Base-by-base conservation (phyloP, 179 eudicot species). In the Silene vulgaris region DNA sequence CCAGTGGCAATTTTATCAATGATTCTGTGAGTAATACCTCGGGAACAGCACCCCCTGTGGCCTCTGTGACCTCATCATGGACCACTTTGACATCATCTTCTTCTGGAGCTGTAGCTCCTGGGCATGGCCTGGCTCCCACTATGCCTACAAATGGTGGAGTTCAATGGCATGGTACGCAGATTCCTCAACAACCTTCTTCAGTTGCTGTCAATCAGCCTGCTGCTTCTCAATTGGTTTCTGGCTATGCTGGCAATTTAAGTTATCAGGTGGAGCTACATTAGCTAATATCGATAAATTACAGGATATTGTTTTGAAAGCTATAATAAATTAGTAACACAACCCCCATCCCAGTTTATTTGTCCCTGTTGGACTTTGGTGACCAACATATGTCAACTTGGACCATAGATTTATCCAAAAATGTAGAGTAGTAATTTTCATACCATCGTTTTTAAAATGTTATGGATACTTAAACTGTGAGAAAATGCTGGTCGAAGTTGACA, bases 111-210 rank as follows among this genome's bases (percentile, higher is more conserved):
- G 82, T 80, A n/a, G 40, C 68, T 32, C 64, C 82, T 79, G 75
- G 43, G 77, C 69, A 69, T 20, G 76, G 80, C 37, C 7, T 76
- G 75, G 62, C 80, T 2, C 62, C 88, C 32, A 69, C 76, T 61
- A 71, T 79, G 50, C 80, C 85, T 16, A 57, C 81, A 63, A 82
- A 78, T 78, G 81, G 78, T 40, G 80, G 77, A 63, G 85, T 83
- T 65, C 92, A 91, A 69, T 87, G 89, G 93, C 83, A 81, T 75
- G 81, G 79, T 74, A 77, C 78, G 76, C 90, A 80, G 65, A 84
- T 72, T 75, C 89, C 85, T 70, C 96, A 88, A 76, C 88, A 76
- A 62, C 77, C 85, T 43, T 56, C 77, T 61, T 77, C 81, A 77
- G 77, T 23, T 72, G 50, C 76, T 79, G 84, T 75, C 23, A 71